Conservation (phyloP, 257 asterid genomes). For the Avicennia marina region DNA sequence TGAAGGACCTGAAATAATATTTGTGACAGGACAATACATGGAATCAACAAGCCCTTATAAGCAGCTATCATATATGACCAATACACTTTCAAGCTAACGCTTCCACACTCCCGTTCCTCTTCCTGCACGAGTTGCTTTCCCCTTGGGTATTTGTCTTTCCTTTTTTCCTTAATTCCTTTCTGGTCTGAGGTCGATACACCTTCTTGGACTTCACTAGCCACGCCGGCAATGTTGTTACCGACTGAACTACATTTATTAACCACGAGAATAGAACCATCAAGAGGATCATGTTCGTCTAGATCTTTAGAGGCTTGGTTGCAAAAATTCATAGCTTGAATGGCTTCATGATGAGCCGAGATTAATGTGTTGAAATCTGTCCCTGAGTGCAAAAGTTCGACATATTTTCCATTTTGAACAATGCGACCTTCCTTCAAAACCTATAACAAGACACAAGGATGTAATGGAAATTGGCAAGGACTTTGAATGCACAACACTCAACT, state of each 20-base stretch:
- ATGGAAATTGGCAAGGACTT: too few relatives aligned
- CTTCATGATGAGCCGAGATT: slow-evolving; percentile 95
- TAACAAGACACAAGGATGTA: slow-evolving; percentile 15
- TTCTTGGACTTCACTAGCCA: slow-evolving; percentile 60
- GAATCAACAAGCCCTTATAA: slow-evolving; percentile 82
- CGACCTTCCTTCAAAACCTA: slow-evolving; percentile 95
- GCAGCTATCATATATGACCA: slow-evolving; percentile 82
- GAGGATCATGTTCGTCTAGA: slow-evolving; percentile 44
- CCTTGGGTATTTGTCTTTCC: slow-evolving; percentile 76
- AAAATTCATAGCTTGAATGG: slow-evolving; percentile 93
- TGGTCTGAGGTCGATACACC: slow-evolving; percentile 57
- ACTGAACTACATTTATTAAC: slow-evolving; percentile 49
- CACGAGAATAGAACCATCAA: slow-evolving; percentile 44
- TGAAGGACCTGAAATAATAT: slow-evolving; percentile 75
- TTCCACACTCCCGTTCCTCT: slow-evolving; percentile 82
- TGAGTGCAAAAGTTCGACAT: slow-evolving; percentile 91
- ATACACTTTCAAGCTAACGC: slow-evolving; percentile 68
- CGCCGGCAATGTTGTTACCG: slow-evolving; percentile 42
- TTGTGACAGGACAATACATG: slow-evolving; percentile 83
- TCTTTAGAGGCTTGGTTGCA: slow-evolving; percentile 57
- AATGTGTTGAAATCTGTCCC: slow-evolving; percentile 88
- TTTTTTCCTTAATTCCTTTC: slow-evolving; percentile 84
- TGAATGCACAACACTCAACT: too few relatives aligned
- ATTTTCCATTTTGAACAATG: slow-evolving; percentile 88
- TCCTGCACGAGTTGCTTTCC: slow-evolving; percentile 95